These are phyloP conservation scores for Neolentinus lepideus DNA, from an alignment of 1,284 basidiomycete genomes.

Conservation along the genomic window DNA sequence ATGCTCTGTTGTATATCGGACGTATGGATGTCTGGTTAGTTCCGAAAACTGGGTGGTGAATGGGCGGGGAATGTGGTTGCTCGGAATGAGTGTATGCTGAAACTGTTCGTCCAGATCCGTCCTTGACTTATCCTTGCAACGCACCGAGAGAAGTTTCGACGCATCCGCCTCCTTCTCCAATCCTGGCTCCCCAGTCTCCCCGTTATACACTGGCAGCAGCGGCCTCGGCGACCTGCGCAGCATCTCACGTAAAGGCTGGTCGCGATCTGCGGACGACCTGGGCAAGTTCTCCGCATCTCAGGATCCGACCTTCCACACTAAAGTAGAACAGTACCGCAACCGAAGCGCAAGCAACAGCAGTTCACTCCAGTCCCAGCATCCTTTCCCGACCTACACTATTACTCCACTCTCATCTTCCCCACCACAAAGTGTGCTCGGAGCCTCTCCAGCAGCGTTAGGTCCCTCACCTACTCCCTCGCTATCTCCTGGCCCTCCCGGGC, in stretches of 20 bases:
- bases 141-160: conserved; percentile 39
- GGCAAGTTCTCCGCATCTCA: conserved; percentile 39
- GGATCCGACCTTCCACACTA: conserved; percentile 43
- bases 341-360: conserved; percentile 32
- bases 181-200: conserved; percentile 32
- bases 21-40: no score
- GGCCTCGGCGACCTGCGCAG: conserved; percentile 59
- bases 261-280: conserved; percentile 72
- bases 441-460: conserved; percentile 17
- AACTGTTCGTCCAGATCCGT: conserved; percentile 42
- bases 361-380: conserved; percentile 22
- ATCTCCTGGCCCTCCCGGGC: conserved; percentile 13
- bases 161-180: conserved; percentile 25
- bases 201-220: conserved; percentile 17
- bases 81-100: background rate
- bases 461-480: conserved; percentile 16
- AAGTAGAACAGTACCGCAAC: conserved; percentile 54
- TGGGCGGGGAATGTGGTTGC: background rate
- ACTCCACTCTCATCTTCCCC: conserved; percentile 5
- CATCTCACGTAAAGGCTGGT: conserved; percentile 67
- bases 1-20: no score
- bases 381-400: conserved; percentile 19
- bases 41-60: no score
- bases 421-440: background rate
- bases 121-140: conserved; percentile 51